Conservation (phyloP, 2,329 filamentous ascomycete genomes). For the Cercospora sp. region DNA sequence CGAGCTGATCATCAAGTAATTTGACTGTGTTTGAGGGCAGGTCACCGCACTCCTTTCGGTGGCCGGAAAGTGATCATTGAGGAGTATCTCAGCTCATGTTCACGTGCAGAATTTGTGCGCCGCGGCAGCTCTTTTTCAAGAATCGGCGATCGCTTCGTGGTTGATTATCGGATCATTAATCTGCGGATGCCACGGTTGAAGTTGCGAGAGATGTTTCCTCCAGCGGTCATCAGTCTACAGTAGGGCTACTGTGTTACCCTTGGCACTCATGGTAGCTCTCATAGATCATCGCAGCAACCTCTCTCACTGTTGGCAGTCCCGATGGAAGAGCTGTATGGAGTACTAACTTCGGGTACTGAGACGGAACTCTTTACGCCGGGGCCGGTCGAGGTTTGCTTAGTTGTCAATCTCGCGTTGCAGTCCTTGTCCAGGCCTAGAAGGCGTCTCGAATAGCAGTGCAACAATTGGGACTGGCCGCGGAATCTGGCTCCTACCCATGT, state of each 20-base stretch:
- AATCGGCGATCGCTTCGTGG: neutral
- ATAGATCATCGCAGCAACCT: neutral
- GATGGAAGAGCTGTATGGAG: neutral
- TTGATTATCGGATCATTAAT: neutral
- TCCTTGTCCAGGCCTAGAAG: neutral
- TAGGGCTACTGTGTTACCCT: neutral
- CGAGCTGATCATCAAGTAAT: neutral
- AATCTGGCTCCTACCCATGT: neutral
- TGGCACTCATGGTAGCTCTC: neutral
- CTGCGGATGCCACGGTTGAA: neutral
- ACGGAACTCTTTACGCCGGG: neutral
- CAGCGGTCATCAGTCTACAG: neutral
- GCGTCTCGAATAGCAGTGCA: neutral
- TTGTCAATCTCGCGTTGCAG: conserved; percentile 1
- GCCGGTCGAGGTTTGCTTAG: neutral
- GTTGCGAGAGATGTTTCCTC: neutral
- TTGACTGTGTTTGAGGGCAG: neutral
- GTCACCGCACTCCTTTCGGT: neutral
- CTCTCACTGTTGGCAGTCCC: neutral
- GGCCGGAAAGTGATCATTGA: neutral
- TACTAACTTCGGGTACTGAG: neutral
- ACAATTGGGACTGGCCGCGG: conserved; percentile 1
- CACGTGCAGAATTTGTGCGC: neutral
- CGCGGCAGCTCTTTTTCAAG: neutral
- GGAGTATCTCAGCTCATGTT: neutral